phyloP scores from a whole-genome alignment of 371 early-diverging fungal species.

The Mortierella sp. region DNA sequence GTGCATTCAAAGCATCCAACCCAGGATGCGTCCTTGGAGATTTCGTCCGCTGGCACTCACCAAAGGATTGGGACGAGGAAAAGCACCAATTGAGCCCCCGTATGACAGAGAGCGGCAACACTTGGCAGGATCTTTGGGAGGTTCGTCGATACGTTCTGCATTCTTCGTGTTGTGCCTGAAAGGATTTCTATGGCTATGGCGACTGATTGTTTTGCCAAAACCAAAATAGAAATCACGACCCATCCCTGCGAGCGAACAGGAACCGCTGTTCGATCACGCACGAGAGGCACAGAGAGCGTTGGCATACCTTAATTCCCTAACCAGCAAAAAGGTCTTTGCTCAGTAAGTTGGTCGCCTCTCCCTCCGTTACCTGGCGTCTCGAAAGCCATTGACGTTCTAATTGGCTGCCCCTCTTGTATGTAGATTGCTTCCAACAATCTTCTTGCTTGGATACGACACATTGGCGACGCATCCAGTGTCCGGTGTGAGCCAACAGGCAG shows the following conservation, averaged over 20 bases:
- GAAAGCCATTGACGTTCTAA: background rate
- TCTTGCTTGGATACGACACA: constrained; percentile 79
- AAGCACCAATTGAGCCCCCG: constrained; percentile 75
- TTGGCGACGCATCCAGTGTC: constrained; percentile 72
- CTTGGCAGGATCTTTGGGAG: constrained; percentile 92
- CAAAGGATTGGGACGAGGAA: constrained; percentile 77
- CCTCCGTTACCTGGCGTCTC: background rate
- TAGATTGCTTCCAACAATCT: constrained; percentile 78
- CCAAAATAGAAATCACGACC: constrained; percentile 67
- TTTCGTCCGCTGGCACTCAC: constrained; percentile 96
- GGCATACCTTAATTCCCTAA: constrained; percentile 73
- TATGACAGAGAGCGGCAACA: constrained; percentile 82
- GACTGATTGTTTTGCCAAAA: too few species aligned
- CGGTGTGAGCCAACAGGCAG: constrained; percentile 57
- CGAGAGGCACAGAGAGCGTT: constrained; percentile 71
- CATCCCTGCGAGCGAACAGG: constrained; percentile 77
- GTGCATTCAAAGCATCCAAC: constrained; percentile 60
- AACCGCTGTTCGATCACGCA: constrained; percentile 78
- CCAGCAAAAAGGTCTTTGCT: constrained; percentile 70
- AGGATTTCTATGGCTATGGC: too few species aligned
- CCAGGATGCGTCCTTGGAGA: constrained; percentile 81
- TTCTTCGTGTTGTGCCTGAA: background rate
- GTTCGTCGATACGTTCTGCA: constrained; percentile 31
- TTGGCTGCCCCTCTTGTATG: background rate
- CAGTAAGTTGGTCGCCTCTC: constrained; percentile 55